Conservation (phyloP, 2,329 filamentous ascomycete genomes). For the Trichoderma citrinoviride region DNA sequence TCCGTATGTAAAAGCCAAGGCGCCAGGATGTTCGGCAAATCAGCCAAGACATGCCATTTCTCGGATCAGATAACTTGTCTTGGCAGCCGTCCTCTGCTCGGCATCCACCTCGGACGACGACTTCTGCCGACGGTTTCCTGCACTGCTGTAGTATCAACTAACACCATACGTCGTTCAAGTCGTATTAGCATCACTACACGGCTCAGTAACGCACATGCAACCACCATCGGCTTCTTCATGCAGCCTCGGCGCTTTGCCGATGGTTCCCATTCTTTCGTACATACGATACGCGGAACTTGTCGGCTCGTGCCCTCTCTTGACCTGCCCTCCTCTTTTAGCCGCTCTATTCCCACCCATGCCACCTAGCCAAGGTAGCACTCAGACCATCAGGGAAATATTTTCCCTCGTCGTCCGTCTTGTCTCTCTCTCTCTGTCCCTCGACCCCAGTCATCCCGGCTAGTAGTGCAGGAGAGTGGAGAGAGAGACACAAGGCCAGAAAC, state of each 20-base stretch:
- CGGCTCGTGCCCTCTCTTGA: neutral
- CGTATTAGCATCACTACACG: no score
- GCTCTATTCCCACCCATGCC: neutral
- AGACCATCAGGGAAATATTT: neutral
- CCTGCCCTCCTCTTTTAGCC: neutral
- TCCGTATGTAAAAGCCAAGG: neutral
- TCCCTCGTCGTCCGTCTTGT: neutral
- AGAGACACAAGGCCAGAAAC: no score
- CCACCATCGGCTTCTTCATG: no score
- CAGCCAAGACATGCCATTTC: neutral
- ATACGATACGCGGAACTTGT: neutral
- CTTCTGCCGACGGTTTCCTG: neutral
- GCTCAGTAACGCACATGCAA: no score
- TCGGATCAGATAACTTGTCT: neutral
- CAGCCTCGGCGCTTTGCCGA: neutral
- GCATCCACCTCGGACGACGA: neutral
- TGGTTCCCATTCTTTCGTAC: neutral
- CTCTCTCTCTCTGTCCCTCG: no score
- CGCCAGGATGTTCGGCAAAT: neutral
- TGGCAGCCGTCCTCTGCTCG: neutral
- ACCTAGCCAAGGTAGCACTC: neutral
- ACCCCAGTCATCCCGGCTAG: neutral
- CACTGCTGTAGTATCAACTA: neutral
- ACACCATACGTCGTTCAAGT: neutral
- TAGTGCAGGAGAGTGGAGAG: neutral